Evolutionary conservation across 2,329 filamentous ascomycete genomes (phyloP), one percentile per base, ranked within the genome.

Genomic region (Fusarium sp.): DNA sequence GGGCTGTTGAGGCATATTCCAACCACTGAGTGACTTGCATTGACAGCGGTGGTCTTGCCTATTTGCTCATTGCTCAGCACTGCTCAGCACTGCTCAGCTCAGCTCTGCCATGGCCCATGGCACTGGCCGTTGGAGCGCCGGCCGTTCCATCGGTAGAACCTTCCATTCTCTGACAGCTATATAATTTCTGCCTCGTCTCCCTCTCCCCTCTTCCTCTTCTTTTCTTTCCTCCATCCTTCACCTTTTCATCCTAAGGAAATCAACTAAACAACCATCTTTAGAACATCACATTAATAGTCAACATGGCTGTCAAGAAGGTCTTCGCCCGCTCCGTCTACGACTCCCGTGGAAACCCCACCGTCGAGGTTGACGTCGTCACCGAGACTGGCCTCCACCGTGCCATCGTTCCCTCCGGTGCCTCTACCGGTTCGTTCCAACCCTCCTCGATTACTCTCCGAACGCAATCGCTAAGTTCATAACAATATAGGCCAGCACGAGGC

Each of bases 291-390:
- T 21, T 46, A 67, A 57, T 46, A 53, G 57, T 75, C 83, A 94
- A 79, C 73, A 99, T 99, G 96, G 85, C 92, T 77, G 93, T 96
- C 83, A 89, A 89, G 82, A 95, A 94, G 87, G 88, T 96, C 80
- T 91, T 94, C 88, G 92, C 92, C 79, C 92, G 96, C 80, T 94
- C 91, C 78, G 94, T 99, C 86, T 99, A 95, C 89, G 96, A 99
- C 89, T 98, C 96, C 82, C 95, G 96, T 80, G 89, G 89, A 81
- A 99, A 99, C 90, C 96, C 96, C 78, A 99, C 96, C 80, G 95
- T 97, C 78, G 95, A 98, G 88, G 95, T 98, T 77, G 95, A 97
- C 81, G 89, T 97, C 76, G 91, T 97, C 84, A 97, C 94, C 75
- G 93, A 97, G 86, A 96, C 92, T 76, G 95, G 95, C 78, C 90